A percentile compares a stretch with the other conserved stretches of the same genome.
Evolutionary conservation across 2,329 filamentous ascomycete genomes (phyloP).

Genomic region (Gyromitra esculenta): DNA sequence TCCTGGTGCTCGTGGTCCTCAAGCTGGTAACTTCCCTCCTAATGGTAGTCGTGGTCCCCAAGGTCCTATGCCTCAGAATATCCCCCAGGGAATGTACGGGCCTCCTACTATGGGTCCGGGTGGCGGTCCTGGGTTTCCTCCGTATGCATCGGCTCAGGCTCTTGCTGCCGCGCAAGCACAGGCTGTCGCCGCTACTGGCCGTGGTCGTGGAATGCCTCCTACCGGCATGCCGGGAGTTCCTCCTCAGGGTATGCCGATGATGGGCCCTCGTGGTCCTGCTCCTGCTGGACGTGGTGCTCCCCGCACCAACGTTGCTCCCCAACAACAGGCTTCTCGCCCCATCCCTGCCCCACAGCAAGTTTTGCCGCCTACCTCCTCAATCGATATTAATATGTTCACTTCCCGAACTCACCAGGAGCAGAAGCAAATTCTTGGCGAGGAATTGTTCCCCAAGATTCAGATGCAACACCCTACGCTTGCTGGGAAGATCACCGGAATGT

Average conservation of each 20-base stretch:
- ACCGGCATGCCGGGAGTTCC: slow-evolving; percentile 69
- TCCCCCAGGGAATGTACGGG: slow-evolving; percentile 64
- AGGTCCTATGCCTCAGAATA: slow-evolving; percentile 79
- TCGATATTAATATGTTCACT: slow-evolving; percentile 65
- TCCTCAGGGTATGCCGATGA: slow-evolving; percentile 75
- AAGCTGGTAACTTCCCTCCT: slow-evolving; percentile 63
- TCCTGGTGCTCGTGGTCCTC: slow-evolving; percentile 50
- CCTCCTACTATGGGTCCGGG: slow-evolving; percentile 61
- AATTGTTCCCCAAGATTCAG: slow-evolving; percentile 98
- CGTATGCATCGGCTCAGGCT: slow-evolving; percentile 76
- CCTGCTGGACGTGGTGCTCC: slow-evolving; percentile 62
- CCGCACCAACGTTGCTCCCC: slow-evolving; percentile 46
- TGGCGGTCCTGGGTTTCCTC: slow-evolving; percentile 77
- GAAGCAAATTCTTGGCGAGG: slow-evolving; percentile 98
- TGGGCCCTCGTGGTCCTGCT: slow-evolving; percentile 66
- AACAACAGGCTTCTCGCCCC: slow-evolving; percentile 61
- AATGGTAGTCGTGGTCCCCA: slow-evolving; percentile 79
- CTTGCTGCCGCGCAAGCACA: slow-evolving; percentile 83
- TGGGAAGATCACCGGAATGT: slow-evolving; percentile 99
- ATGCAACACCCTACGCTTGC: slow-evolving; percentile 93
- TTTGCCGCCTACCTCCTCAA: slow-evolving; percentile 51
- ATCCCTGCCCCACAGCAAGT: slow-evolving; percentile 59
- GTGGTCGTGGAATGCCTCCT: slow-evolving; percentile 59
- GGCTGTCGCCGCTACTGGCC: slow-evolving; percentile 66
- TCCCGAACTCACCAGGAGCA: slow-evolving; percentile 75